A percentile compares a stretch with the other conserved stretches of the same genome.
phyloP scores from a whole-genome alignment of 2,329 filamentous ascomycete genomes.

The Dactylellina drechsleri region DNA sequence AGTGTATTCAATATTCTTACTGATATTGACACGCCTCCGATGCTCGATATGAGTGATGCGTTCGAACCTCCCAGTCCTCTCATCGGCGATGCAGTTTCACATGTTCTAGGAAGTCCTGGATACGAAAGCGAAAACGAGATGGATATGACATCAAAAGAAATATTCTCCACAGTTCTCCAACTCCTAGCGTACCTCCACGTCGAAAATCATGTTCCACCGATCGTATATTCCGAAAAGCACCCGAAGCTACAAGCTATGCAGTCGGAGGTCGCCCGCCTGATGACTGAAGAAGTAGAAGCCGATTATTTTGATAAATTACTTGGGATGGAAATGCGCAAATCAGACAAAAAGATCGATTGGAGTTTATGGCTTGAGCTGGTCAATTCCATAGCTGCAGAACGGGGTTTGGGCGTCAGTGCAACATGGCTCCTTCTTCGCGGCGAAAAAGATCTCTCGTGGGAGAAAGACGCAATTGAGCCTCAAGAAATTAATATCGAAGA shows the following conservation, averaged over 20 bases:
- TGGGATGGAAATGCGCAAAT: conserved; percentile 33
- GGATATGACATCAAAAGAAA: conserved; percentile 45
- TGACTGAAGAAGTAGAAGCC: conserved; percentile 39
- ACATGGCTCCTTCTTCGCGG: conserved; percentile 46
- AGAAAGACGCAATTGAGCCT: not conserved
- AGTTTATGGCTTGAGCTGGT: conserved; percentile 50
- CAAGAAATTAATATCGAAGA: not conserved
- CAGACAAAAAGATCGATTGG: conserved; percentile 35
- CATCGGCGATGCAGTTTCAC: conserved; percentile 25
- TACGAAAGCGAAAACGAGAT: conserved; percentile 8
- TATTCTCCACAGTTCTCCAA: conserved; percentile 47
- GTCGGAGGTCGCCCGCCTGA: conserved; percentile 34
- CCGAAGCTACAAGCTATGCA: conserved; percentile 31
- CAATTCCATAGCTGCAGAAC: conserved; percentile 48
- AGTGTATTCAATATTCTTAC: conserved; percentile 37
- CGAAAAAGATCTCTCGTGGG: conserved; percentile 32
- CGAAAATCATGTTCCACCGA: conserved; percentile 48
- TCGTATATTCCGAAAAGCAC: conserved; percentile 46
- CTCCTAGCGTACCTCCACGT: conserved; percentile 53
- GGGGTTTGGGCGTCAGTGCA: conserved; percentile 46
- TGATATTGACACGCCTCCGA: conserved; percentile 40
- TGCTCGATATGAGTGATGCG: conserved; percentile 20
- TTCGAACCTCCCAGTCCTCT: not conserved
- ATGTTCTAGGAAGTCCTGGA: conserved; percentile 16
- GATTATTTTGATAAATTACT: conserved; percentile 35